These are phyloP conservation scores for Paramecium primaurelia DNA, from an alignment of 73 alveolate species.

Conservation along the genomic window DNA sequence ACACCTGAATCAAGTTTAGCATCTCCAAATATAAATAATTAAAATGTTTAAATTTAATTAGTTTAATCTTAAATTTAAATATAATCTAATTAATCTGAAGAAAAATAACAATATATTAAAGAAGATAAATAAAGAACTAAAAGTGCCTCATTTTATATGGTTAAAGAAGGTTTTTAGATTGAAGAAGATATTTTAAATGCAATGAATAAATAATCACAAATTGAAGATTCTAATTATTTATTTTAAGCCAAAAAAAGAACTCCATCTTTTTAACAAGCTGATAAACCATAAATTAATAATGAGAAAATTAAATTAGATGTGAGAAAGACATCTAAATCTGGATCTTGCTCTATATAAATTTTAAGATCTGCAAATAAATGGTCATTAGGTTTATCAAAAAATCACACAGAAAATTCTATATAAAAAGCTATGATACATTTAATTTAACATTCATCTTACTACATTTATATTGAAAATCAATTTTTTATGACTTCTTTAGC, in stretches of 20 bases:
- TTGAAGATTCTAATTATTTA: neutral
- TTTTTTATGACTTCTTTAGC: constrained; percentile 76
- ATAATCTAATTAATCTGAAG: neutral
- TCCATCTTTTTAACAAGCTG: neutral
- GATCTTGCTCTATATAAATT: constrained; percentile 24
- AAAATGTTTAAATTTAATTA: neutral
- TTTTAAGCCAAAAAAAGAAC: neutral
- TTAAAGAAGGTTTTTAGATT: neutral
- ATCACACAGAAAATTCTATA: constrained; percentile 78
- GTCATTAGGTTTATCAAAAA: constrained; percentile 82
- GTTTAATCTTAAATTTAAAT: neutral
- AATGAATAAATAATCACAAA: neutral
- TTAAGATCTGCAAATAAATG: constrained; percentile 84
- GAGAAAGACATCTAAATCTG: neutral
- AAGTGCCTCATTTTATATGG: neutral
- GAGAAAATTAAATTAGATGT: constrained; percentile 26
- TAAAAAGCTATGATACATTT: constrained; percentile 82
- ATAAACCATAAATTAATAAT: neutral
- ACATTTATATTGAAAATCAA: constrained; percentile 90
- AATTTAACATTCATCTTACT: constrained; percentile 75
- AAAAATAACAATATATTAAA: neutral
- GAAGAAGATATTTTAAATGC: neutral
- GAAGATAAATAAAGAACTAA: neutral
- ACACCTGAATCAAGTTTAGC: neutral
- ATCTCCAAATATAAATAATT: neutral